phyloP scores from a whole-genome alignment of 768 basidiomycete genomes.

The Collybia sordida region DNA sequence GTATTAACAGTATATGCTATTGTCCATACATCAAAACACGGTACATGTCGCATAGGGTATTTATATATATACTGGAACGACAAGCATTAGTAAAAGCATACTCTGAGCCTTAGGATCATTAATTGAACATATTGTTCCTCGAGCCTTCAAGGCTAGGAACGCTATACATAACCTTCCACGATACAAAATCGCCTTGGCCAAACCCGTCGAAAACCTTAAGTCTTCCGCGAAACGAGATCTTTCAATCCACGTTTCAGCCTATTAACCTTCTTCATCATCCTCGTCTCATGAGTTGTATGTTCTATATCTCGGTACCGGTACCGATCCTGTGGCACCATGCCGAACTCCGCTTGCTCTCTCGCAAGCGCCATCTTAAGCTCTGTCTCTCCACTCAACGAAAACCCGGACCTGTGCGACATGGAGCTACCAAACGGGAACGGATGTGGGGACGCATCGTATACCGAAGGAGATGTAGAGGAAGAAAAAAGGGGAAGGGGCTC shows the following conservation, averaged over 20 bases:
- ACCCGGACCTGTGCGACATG: conserved; percentile 31
- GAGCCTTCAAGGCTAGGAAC: too few relatives aligned
- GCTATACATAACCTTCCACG: too few relatives aligned
- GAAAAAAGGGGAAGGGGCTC: neutral
- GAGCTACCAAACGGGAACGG: conserved; percentile 26
- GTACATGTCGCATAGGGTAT: too few relatives aligned
- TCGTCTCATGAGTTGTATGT: conserved; percentile 4
- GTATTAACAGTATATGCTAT: too few relatives aligned
- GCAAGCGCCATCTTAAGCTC: conserved; percentile 59
- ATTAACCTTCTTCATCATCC: conserved; percentile 19
- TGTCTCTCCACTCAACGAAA: conserved; percentile 60
- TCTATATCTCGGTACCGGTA: conserved; percentile 20
- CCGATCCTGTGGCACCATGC: neutral
- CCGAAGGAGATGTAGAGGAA: conserved; percentile 23
- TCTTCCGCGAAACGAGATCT: conserved; percentile 19
- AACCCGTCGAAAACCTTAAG: too few relatives aligned
- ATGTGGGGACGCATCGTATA: conserved; percentile 3
- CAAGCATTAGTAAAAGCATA: too few relatives aligned
- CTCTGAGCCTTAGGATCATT: too few relatives aligned
- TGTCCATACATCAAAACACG: too few relatives aligned
- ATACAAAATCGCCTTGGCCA: too few relatives aligned
- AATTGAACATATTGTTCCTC: too few relatives aligned
- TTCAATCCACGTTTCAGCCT: conserved; percentile 32
- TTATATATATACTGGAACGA: too few relatives aligned
- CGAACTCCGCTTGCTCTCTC: conserved; percentile 24